phyloP scores from a whole-genome alignment of 768 basidiomycete species.

The Nevesoporus exiguus region DNA sequence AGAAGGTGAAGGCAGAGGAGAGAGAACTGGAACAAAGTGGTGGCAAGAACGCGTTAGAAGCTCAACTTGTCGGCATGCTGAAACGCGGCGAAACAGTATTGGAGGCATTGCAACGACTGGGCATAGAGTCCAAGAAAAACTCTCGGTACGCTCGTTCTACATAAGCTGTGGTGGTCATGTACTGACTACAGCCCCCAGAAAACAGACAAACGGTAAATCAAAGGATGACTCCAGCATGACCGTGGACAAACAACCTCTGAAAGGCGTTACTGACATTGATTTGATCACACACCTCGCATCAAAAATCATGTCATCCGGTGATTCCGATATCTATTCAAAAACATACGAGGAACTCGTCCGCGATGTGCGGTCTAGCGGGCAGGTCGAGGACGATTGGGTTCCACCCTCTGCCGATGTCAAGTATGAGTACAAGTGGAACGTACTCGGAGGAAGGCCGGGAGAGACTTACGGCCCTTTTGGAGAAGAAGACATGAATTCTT shows the following conservation, averaged over 20 bases:
- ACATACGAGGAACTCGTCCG: conserved; percentile 85
- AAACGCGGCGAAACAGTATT: conserved; percentile 90
- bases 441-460: conserved; percentile 45
- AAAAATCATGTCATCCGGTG: conserved; percentile 82
- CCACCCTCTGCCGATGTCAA: conserved; percentile 73
- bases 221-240: conserved; percentile 42
- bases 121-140: conserved; percentile 55
- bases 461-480: conserved; percentile 76
- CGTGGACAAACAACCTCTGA: conserved; percentile 42
- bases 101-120: conserved; percentile 84
- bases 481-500: conserved; percentile 75
- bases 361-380: conserved; percentile 66
- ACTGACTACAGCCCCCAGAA: conserved; percentile 12
- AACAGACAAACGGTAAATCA: conserved; percentile 33
- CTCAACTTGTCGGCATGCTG: conserved; percentile 67
- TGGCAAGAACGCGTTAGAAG: conserved; percentile 59
- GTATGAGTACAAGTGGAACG: conserved; percentile 82
- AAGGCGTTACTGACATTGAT: conserved; percentile 59
- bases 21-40: conserved; percentile 66
- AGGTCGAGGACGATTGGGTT: conserved; percentile 64
- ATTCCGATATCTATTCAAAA: conserved; percentile 81
- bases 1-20: conserved; percentile 70
- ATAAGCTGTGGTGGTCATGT: neutral
- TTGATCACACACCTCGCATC: conserved; percentile 82
- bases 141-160: conserved; percentile 20